These are phyloP conservation scores for Lactarius indigo DNA, from an alignment of 768 basidiomycete genomes.

Conservation along the genomic window DNA sequence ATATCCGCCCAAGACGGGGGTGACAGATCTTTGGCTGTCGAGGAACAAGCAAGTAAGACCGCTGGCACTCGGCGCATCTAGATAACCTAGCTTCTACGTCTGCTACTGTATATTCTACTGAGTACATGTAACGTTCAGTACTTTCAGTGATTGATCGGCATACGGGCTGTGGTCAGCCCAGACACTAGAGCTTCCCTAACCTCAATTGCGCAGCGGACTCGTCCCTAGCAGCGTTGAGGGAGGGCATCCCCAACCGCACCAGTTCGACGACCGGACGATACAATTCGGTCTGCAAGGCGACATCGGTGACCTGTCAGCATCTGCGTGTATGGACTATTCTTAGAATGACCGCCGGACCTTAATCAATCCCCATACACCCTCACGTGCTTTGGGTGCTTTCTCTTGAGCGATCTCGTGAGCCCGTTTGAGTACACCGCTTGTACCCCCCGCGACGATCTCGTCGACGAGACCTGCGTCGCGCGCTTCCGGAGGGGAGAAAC, in stretches of 20 bases:
- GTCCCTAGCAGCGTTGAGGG: slow-evolving; percentile 38
- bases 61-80: not conserved
- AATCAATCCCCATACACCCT: slow-evolving; percentile 70
- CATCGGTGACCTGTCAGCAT: slow-evolving; percentile 14
- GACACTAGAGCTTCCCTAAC: slow-evolving; percentile 29
- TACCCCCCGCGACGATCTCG: slow-evolving; percentile 54
- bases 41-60: not conserved
- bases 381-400: slow-evolving; percentile 47
- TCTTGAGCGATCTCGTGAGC: slow-evolving; percentile 60
- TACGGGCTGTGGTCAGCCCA: not conserved
- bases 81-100: not conserved
- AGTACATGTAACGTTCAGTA: not conserved
- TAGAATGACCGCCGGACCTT: slow-evolving; percentile 42
- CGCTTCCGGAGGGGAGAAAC: slow-evolving; percentile 73
- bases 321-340: not conserved
- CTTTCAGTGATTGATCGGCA: not conserved
- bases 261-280: slow-evolving; percentile 52
- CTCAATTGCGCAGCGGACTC: slow-evolving; percentile 50
- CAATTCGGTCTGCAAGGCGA: slow-evolving; percentile 43
- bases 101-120: not conserved
- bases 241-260: slow-evolving; percentile 36
- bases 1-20: not conserved
- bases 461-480: slow-evolving; percentile 66
- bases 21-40: not conserved
- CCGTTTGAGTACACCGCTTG: slow-evolving; percentile 57